Base-by-base conservation (phyloP, 345 rosid genomes). In the Salix udensis region DNA sequence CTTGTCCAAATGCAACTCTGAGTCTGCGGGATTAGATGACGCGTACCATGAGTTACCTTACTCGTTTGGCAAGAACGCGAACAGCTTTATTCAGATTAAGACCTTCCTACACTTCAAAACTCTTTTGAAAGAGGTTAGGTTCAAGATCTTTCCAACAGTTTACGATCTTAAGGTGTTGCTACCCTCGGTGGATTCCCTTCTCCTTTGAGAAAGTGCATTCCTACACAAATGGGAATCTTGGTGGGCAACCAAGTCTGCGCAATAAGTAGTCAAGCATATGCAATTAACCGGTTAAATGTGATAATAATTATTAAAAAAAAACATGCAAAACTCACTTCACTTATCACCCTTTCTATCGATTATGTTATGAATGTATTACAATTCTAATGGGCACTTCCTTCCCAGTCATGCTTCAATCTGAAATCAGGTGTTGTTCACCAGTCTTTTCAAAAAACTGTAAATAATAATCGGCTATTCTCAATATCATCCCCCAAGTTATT, bases 401-500 rank as follows among this genome's bases (percentile, higher is more conserved):
- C 23, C 40, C 24, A 52, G 4, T 30, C 21, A 50, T n/a, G 26
- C 39, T 52, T 40, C 7, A 19, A 9, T 4, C 46, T 31, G 58
- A 71, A 65, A 73, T 16, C 15, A 19, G 23, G 23, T 52, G 60
- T 19, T 18, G 60, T 21, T 53, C 21, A n/a, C 12, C 60, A 7
- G 60, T 53, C 60, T 53, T 53, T 21, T 21, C 60, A 53, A 7
- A 36, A 36, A 36, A 36, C 8, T 53, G 21, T 53, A 50, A 69
- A 31, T 31, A 69, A 69, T 52, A 65, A 50, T 53, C 37, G 58
- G 21, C 50, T 71, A 30, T 13, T 66, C 60, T 72, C 72, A 48
- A 42, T 44, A 68, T 28, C 36, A 4, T 3, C 19, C 37, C 13
- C 72, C 82, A 72, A 74, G 48, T 70, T 30, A 46, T 40, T 65